Evolutionary conservation across 1,139 yeast genomes (phyloP), one percentile per base, ranked within the genome.

Genomic region (Magnusiomyces sp.): DNA sequence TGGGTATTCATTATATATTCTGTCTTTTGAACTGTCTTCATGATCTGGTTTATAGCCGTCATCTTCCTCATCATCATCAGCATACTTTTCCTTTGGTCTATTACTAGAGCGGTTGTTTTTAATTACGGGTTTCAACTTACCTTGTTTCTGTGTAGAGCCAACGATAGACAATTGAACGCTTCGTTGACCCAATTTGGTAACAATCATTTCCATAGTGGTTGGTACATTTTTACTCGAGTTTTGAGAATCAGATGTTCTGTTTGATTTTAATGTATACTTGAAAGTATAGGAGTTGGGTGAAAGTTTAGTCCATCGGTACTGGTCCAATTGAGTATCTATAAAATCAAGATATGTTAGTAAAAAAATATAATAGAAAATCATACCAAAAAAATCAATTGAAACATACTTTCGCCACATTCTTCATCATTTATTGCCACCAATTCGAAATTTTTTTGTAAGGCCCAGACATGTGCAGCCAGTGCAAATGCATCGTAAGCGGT

Each of bases 401-500:
- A 23, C 29, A 23, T 23, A 23, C 29, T 23, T 23, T 23, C 29
- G 4, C 29, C 34, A 17, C 34, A 40, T 13, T 16, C 34, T 13
- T 13, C 29, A 14, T 42, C 45, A 33, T 42, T 42, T 16, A 42
- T 37, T 19, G 45, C 37, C 9, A 32, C 33, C 14, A 42, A n/a
- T n/a, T 14, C 9, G 14, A 42, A 27, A 11, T 19, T 23, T 13
- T 42, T 27, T 29, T 31, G 27, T 14, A 33, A 31, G 23, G 45
- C 45, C 45, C 45, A 42, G 2, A 20, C 46, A 33, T 43, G 46
- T 31, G 27, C 46, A 13, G 46, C 46, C 10, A 43, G 32, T 5
- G 46, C 46, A 34, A 43, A 34, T 5, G 46, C 46, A n/a, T 43
- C 46, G 32, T 43, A 34, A 20, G 40, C 20, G 16, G 37, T 5